These are phyloP conservation scores for Monosporascus sp. DNA, from an alignment of 2,329 filamentous ascomycete species.

Conservation along the genomic window DNA sequence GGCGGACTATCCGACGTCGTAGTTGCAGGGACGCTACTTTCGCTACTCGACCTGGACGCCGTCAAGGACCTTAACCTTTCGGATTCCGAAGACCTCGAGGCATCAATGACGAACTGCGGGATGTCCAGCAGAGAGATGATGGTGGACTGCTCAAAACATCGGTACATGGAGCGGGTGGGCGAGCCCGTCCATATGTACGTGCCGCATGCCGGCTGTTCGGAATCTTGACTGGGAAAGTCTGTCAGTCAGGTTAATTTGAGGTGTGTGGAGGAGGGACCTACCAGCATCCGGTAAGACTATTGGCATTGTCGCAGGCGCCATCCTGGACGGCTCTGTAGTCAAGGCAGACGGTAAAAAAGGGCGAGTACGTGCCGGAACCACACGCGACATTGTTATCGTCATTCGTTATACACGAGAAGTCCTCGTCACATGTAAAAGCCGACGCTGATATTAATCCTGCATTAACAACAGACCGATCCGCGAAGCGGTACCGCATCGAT, in stretches of 20 bases:
- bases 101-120: conserved; percentile 29
- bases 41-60: background rate
- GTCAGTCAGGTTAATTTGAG: background rate
- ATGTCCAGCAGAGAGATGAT: conserved; percentile 29
- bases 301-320: conserved; percentile 24
- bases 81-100: background rate
- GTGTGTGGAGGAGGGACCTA: conserved; percentile 14
- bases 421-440: conserved; percentile 15
- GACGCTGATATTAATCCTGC: conserved; percentile 11
- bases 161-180: conserved; percentile 30
- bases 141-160: conserved; percentile 24
- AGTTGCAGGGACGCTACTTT: background rate
- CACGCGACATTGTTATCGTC: conserved; percentile 31
- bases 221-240: conserved; percentile 6
- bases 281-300: conserved; percentile 31
- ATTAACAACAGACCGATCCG: too few species aligned
- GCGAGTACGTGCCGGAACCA: conserved; percentile 20
- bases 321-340: conserved; percentile 26
- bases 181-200: conserved; percentile 33
- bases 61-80: background rate
- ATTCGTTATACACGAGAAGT: conserved; percentile 27
- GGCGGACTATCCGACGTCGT: background rate
- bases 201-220: conserved; percentile 25
- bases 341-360: conserved; percentile 31
- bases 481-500: too few species aligned